These are phyloP conservation scores for Phytopythium kandeliae DNA, from an alignment of 352 stramenopile genomes.

Conservation along the genomic window DNA sequence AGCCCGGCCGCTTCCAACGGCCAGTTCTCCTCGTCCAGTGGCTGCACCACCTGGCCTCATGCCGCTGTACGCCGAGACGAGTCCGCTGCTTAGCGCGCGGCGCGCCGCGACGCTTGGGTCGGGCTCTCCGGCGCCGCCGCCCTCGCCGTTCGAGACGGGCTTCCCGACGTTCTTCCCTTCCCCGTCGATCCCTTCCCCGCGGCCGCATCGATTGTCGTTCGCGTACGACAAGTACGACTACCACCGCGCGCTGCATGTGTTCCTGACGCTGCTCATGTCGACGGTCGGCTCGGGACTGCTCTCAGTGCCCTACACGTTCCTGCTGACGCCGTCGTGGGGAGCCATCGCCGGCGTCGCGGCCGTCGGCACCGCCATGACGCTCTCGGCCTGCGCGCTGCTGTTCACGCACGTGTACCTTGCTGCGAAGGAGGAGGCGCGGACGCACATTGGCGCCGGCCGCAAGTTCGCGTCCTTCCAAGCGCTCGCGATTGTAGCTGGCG, in stretches of 20 bases:
- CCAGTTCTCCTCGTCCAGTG: no score
- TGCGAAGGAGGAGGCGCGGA: slow-evolving; percentile 28
- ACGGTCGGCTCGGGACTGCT: slow-evolving; percentile 70
- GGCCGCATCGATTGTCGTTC: slow-evolving; percentile 50
- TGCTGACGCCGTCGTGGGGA: slow-evolving; percentile 34
- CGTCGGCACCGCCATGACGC: slow-evolving; percentile 49
- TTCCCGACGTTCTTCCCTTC: slow-evolving; percentile 64
- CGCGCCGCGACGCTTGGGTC: slow-evolving; percentile 9
- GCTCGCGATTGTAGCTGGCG: slow-evolving; percentile 48
- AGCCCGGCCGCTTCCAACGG: neutral
- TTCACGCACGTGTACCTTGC: slow-evolving; percentile 50
- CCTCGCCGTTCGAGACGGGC: slow-evolving; percentile 65
- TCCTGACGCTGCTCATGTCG: slow-evolving; percentile 74
- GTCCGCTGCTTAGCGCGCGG: slow-evolving; percentile 14
- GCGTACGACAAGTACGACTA: slow-evolving; percentile 25
- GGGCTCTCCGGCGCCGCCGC: slow-evolving; percentile 22
- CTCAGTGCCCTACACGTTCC: slow-evolving; percentile 66
- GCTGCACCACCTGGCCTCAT: no score
- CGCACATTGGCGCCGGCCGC: slow-evolving; percentile 42
- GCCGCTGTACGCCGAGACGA: slow-evolving; percentile 12
- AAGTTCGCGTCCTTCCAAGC: slow-evolving; percentile 60
- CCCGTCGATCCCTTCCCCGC: slow-evolving; percentile 37
- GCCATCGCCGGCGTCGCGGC: slow-evolving; percentile 35
- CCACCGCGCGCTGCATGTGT: slow-evolving; percentile 53
- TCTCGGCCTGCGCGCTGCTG: slow-evolving; percentile 53